phyloP scores from a whole-genome alignment of 352 stramenopile species.

The Pythium diclinum region DNA sequence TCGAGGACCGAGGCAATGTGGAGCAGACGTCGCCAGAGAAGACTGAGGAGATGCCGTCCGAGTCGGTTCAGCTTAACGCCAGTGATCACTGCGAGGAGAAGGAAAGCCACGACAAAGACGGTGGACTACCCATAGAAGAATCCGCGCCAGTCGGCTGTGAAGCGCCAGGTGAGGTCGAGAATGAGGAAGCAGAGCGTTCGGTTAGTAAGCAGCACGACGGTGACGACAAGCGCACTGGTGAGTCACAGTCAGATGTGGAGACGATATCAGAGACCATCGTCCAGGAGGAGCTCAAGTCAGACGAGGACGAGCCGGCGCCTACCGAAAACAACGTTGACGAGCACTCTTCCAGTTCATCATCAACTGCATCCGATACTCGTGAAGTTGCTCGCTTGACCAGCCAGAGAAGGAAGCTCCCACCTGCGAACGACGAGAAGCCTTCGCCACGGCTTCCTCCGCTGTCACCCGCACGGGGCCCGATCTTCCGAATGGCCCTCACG shows the following conservation, averaged over 20 bases:
- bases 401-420: background rate
- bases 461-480: slow-evolving; percentile 10
- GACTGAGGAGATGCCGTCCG: background rate
- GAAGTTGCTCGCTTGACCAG: background rate
- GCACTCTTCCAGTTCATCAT: background rate
- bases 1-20: background rate
- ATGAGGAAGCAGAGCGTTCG: background rate
- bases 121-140: background rate
- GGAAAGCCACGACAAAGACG: background rate
- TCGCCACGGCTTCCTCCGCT: slow-evolving; percentile 14
- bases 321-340: background rate
- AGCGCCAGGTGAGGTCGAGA: background rate
- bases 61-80: background rate
- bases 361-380: background rate
- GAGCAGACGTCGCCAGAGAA: background rate
- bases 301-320: background rate
- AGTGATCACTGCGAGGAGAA: slow-evolving; percentile 1
- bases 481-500: slow-evolving; percentile 1
- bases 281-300: background rate
- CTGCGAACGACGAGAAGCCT: background rate
- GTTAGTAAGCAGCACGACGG: background rate
- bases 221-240: background rate
- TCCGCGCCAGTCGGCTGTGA: background rate
- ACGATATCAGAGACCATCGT: background rate
- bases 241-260: background rate